phyloP scores from a whole-genome alignment of 768 basidiomycete genomes.

The Russula dissimulans region DNA sequence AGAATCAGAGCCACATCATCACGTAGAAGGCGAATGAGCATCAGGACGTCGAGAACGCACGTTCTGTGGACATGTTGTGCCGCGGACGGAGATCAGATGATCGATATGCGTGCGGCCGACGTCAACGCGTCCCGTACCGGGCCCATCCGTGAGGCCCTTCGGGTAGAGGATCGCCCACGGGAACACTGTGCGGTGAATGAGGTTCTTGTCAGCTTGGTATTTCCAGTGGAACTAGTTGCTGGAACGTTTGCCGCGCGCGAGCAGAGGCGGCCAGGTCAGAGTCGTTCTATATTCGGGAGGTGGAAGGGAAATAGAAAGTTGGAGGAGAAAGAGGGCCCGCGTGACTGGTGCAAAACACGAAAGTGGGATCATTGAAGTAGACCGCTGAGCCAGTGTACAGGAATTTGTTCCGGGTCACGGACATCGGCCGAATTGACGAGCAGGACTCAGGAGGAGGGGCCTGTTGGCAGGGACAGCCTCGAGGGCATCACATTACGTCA shows the following conservation, averaged over 20 bases:
- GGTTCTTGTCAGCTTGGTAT: constrained; percentile 35
- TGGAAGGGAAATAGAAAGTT: too few relatives aligned
- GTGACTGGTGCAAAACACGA: too few relatives aligned
- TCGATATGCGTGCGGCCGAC: constrained; percentile 48
- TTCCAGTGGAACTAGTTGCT: constrained; percentile 34
- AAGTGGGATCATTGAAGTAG: too few relatives aligned
- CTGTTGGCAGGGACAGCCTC: constrained; percentile 40
- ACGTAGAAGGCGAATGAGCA: constrained; percentile 30
- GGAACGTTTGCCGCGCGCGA: constrained; percentile 35
- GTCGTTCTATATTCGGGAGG: constrained; percentile 29
- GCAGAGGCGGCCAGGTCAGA: constrained; percentile 38
- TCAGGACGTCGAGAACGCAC: background rate
- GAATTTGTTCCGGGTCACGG: constrained; percentile 40
- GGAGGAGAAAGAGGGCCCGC: too few relatives aligned
- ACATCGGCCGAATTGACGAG: constrained; percentile 53
- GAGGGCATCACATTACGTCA: constrained; percentile 64
- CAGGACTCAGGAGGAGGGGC: constrained; percentile 40
- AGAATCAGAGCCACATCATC: constrained; percentile 49
- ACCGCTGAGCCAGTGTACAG: constrained; percentile 41
- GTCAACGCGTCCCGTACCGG: constrained; percentile 41
- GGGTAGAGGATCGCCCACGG: constrained; percentile 62
- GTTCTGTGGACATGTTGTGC: background rate
- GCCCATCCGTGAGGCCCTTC: constrained; percentile 42
- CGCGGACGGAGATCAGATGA: constrained; percentile 39
- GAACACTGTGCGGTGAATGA: constrained; percentile 43